phyloP scores from a whole-genome alignment of 2,329 filamentous ascomycete species.

The Fusarium verrucosum region DNA sequence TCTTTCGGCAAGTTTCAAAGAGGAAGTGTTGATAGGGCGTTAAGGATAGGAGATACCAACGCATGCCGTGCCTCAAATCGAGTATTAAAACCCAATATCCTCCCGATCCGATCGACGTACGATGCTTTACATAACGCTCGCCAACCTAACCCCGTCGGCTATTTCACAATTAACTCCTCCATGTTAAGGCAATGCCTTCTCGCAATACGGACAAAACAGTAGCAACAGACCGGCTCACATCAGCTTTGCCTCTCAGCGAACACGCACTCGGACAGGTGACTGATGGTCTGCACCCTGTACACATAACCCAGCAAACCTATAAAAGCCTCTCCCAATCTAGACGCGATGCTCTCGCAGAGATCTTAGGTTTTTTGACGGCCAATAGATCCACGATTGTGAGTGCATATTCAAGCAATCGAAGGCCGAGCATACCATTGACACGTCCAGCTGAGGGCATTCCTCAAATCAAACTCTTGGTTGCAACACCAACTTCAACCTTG shows the following conservation, averaged over 20 bases:
- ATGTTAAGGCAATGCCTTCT: neutral
- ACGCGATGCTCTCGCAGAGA: neutral
- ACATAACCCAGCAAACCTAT: neutral
- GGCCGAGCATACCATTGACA: constrained; percentile 20
- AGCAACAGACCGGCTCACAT: neutral
- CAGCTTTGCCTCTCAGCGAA: neutral
- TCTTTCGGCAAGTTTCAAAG: constrained; percentile 6
- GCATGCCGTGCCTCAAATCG: neutral
- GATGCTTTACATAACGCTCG: neutral
- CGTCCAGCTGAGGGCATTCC: neutral
- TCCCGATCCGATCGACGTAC: neutral
- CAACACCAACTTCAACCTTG: constrained; percentile 3
- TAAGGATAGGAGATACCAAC: constrained; percentile 6
- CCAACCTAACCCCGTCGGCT: neutral
- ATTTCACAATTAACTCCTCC: neutral
- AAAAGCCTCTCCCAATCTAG: neutral
- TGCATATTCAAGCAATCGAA: neutral
- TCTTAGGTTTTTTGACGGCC: neutral
- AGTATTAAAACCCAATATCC: constrained; percentile 8
- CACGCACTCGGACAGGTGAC: neutral
- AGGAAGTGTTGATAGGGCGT: neutral
- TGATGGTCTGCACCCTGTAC: neutral
- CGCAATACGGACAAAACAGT: neutral
- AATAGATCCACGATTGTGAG: neutral
- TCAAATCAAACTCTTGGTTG: constrained; percentile 20